These are phyloP conservation scores for Aspergillus saccharolyticus DNA, from an alignment of 495 filamentous ascomycete genomes.

Conservation along the genomic window DNA sequence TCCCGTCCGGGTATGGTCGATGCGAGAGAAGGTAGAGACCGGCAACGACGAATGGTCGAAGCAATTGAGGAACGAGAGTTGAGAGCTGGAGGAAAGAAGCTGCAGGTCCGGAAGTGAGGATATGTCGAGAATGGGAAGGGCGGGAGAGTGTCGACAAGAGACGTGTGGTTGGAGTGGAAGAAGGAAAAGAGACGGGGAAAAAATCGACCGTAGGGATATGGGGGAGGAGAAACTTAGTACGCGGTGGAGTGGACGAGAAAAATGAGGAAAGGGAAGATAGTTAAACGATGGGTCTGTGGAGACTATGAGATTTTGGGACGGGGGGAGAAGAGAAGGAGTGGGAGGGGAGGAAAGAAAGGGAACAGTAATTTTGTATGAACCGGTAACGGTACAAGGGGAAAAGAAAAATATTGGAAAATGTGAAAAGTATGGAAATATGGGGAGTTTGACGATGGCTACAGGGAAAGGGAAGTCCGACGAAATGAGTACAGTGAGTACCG, in stretches of 20 bases:
- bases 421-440: not conserved
- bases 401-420: conserved; percentile 11
- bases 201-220: conserved; percentile 15
- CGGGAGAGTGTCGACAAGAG: conserved; percentile 4
- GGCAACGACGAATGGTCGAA: conserved; percentile 8
- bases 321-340: conserved; percentile 1
- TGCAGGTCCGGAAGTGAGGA: not conserved
- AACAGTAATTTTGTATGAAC: conserved; percentile 13
- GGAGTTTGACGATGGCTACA: conserved; percentile 22
- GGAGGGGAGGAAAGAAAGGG: not conserved
- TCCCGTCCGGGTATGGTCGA: not conserved
- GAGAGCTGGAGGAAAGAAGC: conserved; percentile 8
- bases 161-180: conserved; percentile 6
- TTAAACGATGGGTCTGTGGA: conserved; percentile 23
- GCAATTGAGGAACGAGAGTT: conserved; percentile 4
- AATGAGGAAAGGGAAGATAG: conserved; percentile 22
- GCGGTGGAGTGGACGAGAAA: conserved; percentile 19
- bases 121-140: not conserved
- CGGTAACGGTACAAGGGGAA: conserved; percentile 31
- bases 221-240: conserved; percentile 21
- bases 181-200: conserved; percentile 9
- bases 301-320: conserved; percentile 12
- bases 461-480: conserved; percentile 17
- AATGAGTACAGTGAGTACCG: conserved; percentile 4
- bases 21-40: conserved; percentile 1